Evolutionary conservation across 805 yeast genomes (phyloP), one percentile per base, ranked within the genome.

Genomic region (Candida nanaspora): DNA sequence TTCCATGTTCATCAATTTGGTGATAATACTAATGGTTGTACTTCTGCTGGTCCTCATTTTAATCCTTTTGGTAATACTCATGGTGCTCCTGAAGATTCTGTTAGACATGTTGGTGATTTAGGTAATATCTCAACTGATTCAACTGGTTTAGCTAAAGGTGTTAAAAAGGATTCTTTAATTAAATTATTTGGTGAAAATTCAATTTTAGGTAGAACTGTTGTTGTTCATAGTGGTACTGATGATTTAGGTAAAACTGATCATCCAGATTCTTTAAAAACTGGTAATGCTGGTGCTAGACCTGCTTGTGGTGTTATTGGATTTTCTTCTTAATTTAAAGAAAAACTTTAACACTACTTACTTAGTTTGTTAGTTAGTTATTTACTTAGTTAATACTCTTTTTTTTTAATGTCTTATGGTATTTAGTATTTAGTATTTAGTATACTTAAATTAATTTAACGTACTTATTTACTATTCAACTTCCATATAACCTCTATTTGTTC

Each of bases 1-100:
- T 91, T 93, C 96, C 98, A 93, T 76, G 72, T 93, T 62, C 98
- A 93, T 70, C 83, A 86, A 62, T 93, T 93, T 59, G 98, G 98
- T 72, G 98, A 93, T 74, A 87, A 86, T 80, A 87, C 98, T 69
- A 93, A 93, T 66, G 98, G 98, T 52, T 93, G 98, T 73, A 91
- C 96, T 46, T 86, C 96, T 51, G 96, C 97, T 41, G 97, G 97
- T 61, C 96, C 96, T 45, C 97, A 89, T 72, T 88, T 87, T 78
- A 82, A 89, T 77, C 96, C 96, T 52, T 83, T 82, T 63, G 74
- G 77, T 47, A 83, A 84, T 74, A 77, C 77, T 51, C 97, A 88
- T 65, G 97, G 97, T 72, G 88, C 89, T 42, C 96, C 96, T 67
- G 78, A 77, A 56, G 95, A 83, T 54, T 80, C 74, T 50, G 66